Percentiles rank a stretch among this genome's conserved stretches.
These are phyloP conservation scores for Candida nitratophila DNA, from an alignment of 805 yeast genomes.

Conservation along the genomic window DNA sequence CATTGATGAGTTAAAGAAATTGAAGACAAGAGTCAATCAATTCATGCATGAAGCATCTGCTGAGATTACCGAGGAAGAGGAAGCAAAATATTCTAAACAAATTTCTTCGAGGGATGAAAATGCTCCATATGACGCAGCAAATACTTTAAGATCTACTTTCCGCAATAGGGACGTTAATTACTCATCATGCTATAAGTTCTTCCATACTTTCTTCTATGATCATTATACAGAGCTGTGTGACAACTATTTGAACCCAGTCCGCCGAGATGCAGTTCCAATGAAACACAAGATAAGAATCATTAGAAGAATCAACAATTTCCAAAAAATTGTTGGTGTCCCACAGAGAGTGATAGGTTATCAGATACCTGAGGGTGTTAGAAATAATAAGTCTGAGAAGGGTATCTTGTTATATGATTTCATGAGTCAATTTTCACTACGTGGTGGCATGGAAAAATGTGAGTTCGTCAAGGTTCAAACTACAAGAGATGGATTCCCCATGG, in stretches of 20 bases:
- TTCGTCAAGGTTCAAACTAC: slow-evolving; percentile 60
- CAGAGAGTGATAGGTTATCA: slow-evolving; percentile 46
- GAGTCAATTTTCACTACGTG: slow-evolving; percentile 55
- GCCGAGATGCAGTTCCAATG: slow-evolving; percentile 2
- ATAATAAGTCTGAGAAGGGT: slow-evolving; percentile 37
- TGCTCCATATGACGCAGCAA: no score
- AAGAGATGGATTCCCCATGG: slow-evolving; percentile 65
- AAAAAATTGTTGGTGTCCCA: slow-evolving; percentile 54
- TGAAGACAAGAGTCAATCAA: slow-evolving; percentile 31
- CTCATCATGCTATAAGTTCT: slow-evolving; percentile 11
- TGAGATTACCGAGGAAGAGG: background rate
- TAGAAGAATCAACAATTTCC: slow-evolving; percentile 36
- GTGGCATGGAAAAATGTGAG: slow-evolving; percentile 43
- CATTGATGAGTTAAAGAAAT: slow-evolving; percentile 31
- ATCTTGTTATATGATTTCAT: slow-evolving; percentile 63
- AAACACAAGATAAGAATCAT: slow-evolving; percentile 23
- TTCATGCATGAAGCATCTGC: slow-evolving; percentile 28
- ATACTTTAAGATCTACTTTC: slow-evolving; percentile 3
- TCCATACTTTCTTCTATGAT: slow-evolving; percentile 45
- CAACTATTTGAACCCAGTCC: background rate
- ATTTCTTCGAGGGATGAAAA: background rate
- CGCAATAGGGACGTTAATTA: slow-evolving; percentile 17
- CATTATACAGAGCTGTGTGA: slow-evolving; percentile 32
- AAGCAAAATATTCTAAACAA: background rate
- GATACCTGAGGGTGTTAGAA: slow-evolving; percentile 46